phyloP scores from a whole-genome alignment of 2,329 filamentous ascomycete genomes.

The Monilinia aucupariae region DNA sequence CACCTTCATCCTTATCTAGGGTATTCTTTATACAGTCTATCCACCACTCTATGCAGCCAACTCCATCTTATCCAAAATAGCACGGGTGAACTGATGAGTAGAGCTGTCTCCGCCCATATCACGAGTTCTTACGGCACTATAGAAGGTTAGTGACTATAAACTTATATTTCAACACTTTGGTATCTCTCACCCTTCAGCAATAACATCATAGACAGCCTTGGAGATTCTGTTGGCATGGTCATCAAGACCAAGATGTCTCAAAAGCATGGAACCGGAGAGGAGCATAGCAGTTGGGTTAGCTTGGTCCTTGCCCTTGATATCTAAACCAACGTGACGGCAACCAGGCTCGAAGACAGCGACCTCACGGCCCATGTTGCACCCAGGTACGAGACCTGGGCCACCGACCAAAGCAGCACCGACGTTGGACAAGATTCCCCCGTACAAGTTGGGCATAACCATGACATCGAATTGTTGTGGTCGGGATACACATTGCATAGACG shows the following conservation, averaged over 20 bases:
- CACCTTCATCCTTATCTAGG: slow-evolving; percentile 22
- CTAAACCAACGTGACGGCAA: slow-evolving; percentile 97
- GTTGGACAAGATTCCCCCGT: slow-evolving; percentile 98
- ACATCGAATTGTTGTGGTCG: slow-evolving; percentile 98
- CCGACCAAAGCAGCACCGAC: slow-evolving; percentile 95
- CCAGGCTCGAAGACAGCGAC: slow-evolving; percentile 98
- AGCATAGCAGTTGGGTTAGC: slow-evolving; percentile 96
- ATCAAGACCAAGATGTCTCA: slow-evolving; percentile 93
- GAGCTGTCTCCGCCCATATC: slow-evolving; percentile 92
- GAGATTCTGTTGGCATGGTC: slow-evolving; percentile 98
- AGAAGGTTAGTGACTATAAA: slow-evolving; percentile 32
- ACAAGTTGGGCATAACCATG: slow-evolving; percentile 99
- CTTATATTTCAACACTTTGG: neutral
- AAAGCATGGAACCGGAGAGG: slow-evolving; percentile 92
- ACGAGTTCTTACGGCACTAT: slow-evolving; percentile 76
- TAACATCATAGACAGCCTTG: slow-evolving; percentile 71
- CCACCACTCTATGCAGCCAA: slow-evolving; percentile 30
- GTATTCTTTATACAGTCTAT: slow-evolving; percentile 29
- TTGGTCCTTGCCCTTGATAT: slow-evolving; percentile 99
- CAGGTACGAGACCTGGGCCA: slow-evolving; percentile 92
- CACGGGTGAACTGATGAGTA: slow-evolving; percentile 91
- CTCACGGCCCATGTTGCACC: slow-evolving; percentile 99
- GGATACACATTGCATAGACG: slow-evolving; percentile 97
- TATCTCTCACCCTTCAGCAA: slow-evolving; percentile 77
- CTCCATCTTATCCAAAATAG: slow-evolving; percentile 96